Evolutionary conservation across 192 early-diverging fungal species (phyloP).

Genomic region (Entomortierella beljakovae): DNA sequence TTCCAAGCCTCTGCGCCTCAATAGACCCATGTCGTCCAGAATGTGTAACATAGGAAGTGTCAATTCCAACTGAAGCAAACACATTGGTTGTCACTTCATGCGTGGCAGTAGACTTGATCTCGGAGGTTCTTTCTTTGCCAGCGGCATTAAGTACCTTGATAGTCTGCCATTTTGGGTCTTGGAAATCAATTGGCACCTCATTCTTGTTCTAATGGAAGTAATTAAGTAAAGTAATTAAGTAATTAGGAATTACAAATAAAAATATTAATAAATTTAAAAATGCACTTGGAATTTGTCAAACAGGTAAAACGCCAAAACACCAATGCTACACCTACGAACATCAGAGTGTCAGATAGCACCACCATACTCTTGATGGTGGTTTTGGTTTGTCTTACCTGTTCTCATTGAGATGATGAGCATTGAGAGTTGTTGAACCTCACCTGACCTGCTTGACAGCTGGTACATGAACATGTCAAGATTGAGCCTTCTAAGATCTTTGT

Average conservation of each 20-base stretch:
- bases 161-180: no score
- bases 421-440: neutral
- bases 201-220: neutral
- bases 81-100: neutral
- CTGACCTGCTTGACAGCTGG: neutral
- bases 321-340: slow-evolving; percentile 4
- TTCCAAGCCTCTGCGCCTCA: neutral
- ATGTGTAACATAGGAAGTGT: neutral
- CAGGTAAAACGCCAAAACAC: neutral
- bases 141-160: no score
- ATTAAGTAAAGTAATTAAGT: no score
- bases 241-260: neutral
- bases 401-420: neutral
- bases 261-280: neutral
- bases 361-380: neutral
- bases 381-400: neutral
- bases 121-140: neutral
- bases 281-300: neutral
- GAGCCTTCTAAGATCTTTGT: neutral
- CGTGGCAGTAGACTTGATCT: neutral
- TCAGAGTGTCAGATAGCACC: slow-evolving; percentile 1
- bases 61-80: neutral
- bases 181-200: no score
- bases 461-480: slow-evolving; percentile 1
- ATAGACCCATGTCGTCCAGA: slow-evolving; percentile 2